These are phyloP conservation scores for Paraphoma chrysanthemicola DNA, from an alignment of 2,329 filamentous ascomycete species.

Conservation along the genomic window DNA sequence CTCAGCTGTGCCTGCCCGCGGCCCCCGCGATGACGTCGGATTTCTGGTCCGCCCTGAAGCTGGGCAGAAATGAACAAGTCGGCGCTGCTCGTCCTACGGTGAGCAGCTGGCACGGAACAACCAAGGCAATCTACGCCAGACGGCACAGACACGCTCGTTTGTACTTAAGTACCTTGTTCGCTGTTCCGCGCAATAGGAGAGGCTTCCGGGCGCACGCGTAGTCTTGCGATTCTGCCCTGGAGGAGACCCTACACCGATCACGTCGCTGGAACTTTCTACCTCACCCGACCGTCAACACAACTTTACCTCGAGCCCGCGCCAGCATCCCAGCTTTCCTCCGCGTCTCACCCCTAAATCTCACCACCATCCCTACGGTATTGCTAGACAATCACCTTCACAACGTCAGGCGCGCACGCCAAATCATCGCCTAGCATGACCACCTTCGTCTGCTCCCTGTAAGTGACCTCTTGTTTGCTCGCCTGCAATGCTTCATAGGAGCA, in stretches of 20 bases:
- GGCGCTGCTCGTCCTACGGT: background rate
- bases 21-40: constrained; percentile 12
- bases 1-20: constrained; percentile 1
- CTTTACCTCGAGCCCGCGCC: constrained; percentile 7
- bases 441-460: constrained; percentile 67
- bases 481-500: background rate
- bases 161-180: background rate
- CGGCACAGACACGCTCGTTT: constrained; percentile 3
- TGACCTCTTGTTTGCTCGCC: constrained; percentile 15
- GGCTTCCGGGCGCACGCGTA: background rate
- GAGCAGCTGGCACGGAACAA: background rate
- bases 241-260: background rate
- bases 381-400: constrained; percentile 5
- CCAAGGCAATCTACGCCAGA: background rate
- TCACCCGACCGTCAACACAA: background rate
- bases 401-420: constrained; percentile 9
- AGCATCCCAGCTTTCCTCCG: constrained; percentile 1
- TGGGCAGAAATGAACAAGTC: constrained; percentile 4
- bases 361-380: constrained; percentile 8
- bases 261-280: constrained; percentile 4
- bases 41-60: constrained; percentile 3
- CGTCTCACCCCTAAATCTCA: background rate
- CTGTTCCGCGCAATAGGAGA: background rate
- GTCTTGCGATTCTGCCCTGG: background rate
- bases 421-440: constrained; percentile 59